Base-by-base conservation (phyloP, 2,329 filamentous ascomycete genomes). In the Fusarium sulawesiense region DNA sequence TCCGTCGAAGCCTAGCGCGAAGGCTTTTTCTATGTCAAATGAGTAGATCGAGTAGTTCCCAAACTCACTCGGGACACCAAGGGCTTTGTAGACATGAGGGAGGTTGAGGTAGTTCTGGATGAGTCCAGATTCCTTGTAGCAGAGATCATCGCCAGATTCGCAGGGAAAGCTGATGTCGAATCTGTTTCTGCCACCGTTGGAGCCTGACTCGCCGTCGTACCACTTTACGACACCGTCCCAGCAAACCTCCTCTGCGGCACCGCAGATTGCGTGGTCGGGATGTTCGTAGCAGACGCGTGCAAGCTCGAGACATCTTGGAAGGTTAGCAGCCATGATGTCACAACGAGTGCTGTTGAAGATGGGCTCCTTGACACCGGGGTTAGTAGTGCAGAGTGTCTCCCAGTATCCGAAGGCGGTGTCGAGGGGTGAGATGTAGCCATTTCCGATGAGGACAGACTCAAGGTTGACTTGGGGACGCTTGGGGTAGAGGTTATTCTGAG, bases 301-400 rank as follows among this genome's bases (percentile, higher is more conserved):
- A 0, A 73, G 46, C 6, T 67, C 67, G 3, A 73, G 50, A 7
- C 71, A 73, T 20, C 71, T 55, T 16, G 71, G 71, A 5, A 73
- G 63, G 5, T 70, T 70, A 2, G 63, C 68, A 1, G 64, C 60
- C 45, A 73, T 73, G 0, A 55, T 54, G 1, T 62, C 56, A 6
- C 71, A 73, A 0, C 71, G 67, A 0, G 71, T 73, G 6, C 53
- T 61, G 30, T 72, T 72, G n/a, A 72, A 72, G 0, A 68, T 1
- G 3, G 70, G 70, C 18, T 57, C 29, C 0, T 67, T 45, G 2
- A 72, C 47, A 4, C 70, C 70, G 0, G 70, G 66, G 6, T 71
- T 70, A 1, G 70, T 71, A 3, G 64, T 73, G 54, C 71, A 73
- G 2, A 73, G 68, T 0, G 70, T 73, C 4, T 73, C 71, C 56